Percentiles rank a stretch among this genome's conserved stretches.
These are phyloP conservation scores for Daldinia caldariorum DNA, from an alignment of 495 filamentous ascomycete species.

Conservation along the genomic window DNA sequence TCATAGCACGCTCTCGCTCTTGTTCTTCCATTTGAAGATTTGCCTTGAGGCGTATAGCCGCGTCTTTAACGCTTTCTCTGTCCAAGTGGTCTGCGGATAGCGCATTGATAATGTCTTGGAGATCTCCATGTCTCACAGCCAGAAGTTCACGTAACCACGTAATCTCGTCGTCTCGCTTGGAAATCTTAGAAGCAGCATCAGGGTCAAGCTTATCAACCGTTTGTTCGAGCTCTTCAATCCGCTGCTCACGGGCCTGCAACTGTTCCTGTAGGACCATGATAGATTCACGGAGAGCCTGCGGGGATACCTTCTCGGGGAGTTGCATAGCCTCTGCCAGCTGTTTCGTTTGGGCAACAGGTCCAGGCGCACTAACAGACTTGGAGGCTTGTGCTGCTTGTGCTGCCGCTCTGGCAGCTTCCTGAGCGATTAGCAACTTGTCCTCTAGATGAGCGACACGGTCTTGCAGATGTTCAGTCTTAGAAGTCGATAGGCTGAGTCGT, in stretches of 20 bases:
- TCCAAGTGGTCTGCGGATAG: slow-evolving; percentile 79
- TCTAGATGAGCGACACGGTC: slow-evolving; percentile 84
- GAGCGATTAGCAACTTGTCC: slow-evolving; percentile 89
- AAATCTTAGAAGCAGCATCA: slow-evolving; percentile 80
- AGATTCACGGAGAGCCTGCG: slow-evolving; percentile 92
- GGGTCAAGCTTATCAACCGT: slow-evolving; percentile 71
- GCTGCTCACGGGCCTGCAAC: slow-evolving; percentile 88
- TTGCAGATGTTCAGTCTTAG: slow-evolving; percentile 80
- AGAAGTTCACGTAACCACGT: slow-evolving; percentile 94
- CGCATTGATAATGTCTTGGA: slow-evolving; percentile 88
- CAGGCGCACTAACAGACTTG: slow-evolving; percentile 65
- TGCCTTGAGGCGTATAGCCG: slow-evolving; percentile 89
- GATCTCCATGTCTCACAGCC: slow-evolving; percentile 86
- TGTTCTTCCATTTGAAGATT: slow-evolving; percentile 98
- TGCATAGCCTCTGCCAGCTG: slow-evolving; percentile 62
- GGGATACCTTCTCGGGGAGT: slow-evolving; percentile 85
- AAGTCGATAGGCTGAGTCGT: slow-evolving; percentile 76
- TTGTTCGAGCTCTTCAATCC: slow-evolving; percentile 86
- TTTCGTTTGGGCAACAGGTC: slow-evolving; percentile 54
- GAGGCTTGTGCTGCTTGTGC: slow-evolving; percentile 86
- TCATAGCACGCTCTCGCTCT: slow-evolving; percentile 77
- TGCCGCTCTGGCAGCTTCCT: slow-evolving; percentile 88
- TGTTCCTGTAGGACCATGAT: slow-evolving; percentile 97
- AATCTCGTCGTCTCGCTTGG: slow-evolving; percentile 92
- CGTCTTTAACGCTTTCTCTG: slow-evolving; percentile 79